phyloP scores from a whole-genome alignment of 2,329 filamentous ascomycete species.

The Juglanconis oblonga region DNA sequence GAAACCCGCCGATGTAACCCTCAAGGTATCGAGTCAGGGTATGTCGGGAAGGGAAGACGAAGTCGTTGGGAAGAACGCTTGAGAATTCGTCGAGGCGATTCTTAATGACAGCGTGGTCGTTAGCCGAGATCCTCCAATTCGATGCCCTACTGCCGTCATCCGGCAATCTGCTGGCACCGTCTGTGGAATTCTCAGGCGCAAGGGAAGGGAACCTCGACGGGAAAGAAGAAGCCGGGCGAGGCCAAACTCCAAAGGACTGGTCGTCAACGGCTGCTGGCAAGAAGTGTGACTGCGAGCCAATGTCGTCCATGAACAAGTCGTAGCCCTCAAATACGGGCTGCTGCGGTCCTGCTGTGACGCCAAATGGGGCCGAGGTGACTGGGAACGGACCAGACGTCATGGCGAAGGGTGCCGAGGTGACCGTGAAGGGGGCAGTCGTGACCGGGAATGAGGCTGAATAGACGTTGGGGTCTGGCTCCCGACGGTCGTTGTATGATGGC shows the following conservation, averaged over 20 bases:
- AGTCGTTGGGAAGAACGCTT: conserved; percentile 57
- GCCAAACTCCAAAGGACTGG: conserved; percentile 51
- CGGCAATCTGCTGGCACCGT: conserved; percentile 35
- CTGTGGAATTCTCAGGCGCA: conserved; percentile 45
- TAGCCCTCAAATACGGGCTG: conserved; percentile 51
- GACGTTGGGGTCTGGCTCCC: conserved; percentile 41
- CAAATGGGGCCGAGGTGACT: conserved; percentile 32
- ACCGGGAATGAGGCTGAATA: conserved; percentile 39
- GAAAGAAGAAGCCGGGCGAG: conserved; percentile 47
- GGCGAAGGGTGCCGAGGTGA: conserved; percentile 11
- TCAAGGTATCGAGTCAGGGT: conserved; percentile 67
- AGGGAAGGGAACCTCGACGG: conserved; percentile 54
- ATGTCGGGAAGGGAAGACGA: conserved; percentile 66
- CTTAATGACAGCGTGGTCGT: conserved; percentile 54
- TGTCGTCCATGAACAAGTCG: conserved; percentile 58
- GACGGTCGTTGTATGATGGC: conserved; percentile 44
- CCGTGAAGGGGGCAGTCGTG: conserved; percentile 31
- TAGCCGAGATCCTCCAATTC: conserved; percentile 48
- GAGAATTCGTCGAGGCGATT: conserved; percentile 61
- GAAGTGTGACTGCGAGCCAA: conserved; percentile 51
- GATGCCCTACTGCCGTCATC: conserved; percentile 38
- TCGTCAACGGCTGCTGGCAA: conserved; percentile 41
- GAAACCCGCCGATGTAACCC: conserved; percentile 66
- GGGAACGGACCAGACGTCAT: conserved; percentile 38
- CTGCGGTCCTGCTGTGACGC: conserved; percentile 18